Evolutionary conservation across 768 basidiomycete genomes (phyloP).

Genomic region (Sarcomyxa edulis): DNA sequence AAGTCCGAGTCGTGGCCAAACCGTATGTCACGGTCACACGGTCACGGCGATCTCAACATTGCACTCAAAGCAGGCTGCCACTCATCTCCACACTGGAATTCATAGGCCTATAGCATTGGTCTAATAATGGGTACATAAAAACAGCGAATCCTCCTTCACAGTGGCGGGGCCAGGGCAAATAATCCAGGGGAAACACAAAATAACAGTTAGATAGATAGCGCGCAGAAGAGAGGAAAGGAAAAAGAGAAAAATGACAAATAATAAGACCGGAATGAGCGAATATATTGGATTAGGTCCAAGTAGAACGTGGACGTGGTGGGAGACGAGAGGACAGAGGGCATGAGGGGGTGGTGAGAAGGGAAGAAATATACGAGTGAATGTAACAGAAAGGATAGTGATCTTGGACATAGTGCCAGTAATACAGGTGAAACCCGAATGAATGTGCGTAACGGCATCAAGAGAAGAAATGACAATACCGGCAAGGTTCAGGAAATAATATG

Average conservation of each 20-base stretch:
- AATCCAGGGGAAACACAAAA: conserved; percentile 23
- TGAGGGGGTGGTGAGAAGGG: background rate
- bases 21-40: too few relatives aligned
- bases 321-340: conserved; percentile 22
- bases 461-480: conserved; percentile 1
- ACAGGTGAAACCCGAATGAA: conserved; percentile 8
- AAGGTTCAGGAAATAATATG: conserved; percentile 5
- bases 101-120: too few relatives aligned
- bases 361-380: conserved; percentile 1
- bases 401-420: conserved; percentile 6
- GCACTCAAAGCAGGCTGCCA: too few relatives aligned
- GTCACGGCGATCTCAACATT: too few relatives aligned
- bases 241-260: too few relatives aligned
- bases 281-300: conserved; percentile 13
- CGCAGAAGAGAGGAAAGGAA: conserved; percentile 12
- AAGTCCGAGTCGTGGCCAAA: too few relatives aligned
- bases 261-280: conserved; percentile 13
- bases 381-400: conserved; percentile 5
- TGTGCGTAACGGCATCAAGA: conserved; percentile 7
- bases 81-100: too few relatives aligned
- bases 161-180: conserved; percentile 27
- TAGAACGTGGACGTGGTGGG: too few relatives aligned
- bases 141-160: conserved; percentile 27
- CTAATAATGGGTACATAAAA: conserved; percentile 36
- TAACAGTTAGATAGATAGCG: conserved; percentile 18